Base-by-base conservation (phyloP, 2,329 filamentous ascomycete genomes). In the Coniella lustricola region DNA sequence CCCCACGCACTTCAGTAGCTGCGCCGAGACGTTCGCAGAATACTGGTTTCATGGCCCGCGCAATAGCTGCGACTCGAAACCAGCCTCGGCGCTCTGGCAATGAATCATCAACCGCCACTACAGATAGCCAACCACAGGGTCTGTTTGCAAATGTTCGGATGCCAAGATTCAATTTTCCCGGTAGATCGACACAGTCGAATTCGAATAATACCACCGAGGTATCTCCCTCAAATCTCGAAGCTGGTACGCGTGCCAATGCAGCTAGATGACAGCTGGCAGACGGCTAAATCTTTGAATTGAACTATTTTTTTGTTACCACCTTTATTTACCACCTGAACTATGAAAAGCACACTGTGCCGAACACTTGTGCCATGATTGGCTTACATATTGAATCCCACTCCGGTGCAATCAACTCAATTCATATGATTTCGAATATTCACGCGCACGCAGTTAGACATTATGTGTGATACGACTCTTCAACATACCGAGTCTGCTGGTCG, bases 171-270 rank as follows among this genome's bases (percentile, higher is more conserved):
- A 38, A 39, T 35, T 39, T 42, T 7, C 37, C 49, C n/a, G 46
- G 41, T 3, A 37, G 36, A 2, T 31, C 48, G 7, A 55, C 56
- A 13, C 54, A 54, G 17, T 53, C 55, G 12, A 57, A 56, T 13
- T 60, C 60, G 9, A 60, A 57, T 18, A 55, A 61, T 10, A 62
- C 60, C 42, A 44, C 54, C 1, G 46, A 55, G 14, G 55, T 63
- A 7, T 62, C 64, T 1, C 60, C 62, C 3, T 63, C 62, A 3
- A 59, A 65, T 38, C 60, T 67, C 14, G 63, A 68, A 46, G 64
- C 65, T n/a, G 64, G 64, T 10, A 52, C 47, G 12, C 50, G 50
- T 36, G 31, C 46, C 37, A 32, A 46, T 17, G 42, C 51, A 36
- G 46, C 46, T 7, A 48, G 48, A 43, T 53, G 42, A 51, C 53